Conservation (phyloP, 2,329 filamentous ascomycete genomes). For the Ascochyta koolunga region DNA sequence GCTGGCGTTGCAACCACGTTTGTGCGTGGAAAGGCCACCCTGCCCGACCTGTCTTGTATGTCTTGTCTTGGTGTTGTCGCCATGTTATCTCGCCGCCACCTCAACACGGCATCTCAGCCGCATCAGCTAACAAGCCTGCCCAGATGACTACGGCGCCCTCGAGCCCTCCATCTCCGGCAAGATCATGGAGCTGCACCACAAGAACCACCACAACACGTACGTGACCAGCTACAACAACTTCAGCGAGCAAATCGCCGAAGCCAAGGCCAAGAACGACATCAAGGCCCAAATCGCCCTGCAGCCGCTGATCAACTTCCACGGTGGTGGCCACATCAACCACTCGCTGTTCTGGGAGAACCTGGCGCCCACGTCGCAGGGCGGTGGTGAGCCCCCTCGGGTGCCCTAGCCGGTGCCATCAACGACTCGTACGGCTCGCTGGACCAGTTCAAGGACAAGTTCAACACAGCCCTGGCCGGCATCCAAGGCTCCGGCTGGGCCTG, state of each 20-base stretch:
- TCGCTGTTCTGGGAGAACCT: slow-evolving; percentile 74
- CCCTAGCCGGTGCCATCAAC: slow-evolving; percentile 64
- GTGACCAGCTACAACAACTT: slow-evolving; percentile 87
- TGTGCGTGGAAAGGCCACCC: slow-evolving; percentile 84
- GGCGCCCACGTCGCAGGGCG: slow-evolving; percentile 69
- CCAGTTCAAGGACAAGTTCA: slow-evolving; percentile 67
- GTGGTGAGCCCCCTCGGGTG: slow-evolving; percentile 67
- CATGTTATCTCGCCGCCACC: too few relatives aligned
- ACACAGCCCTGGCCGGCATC: slow-evolving; percentile 67
- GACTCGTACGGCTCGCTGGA: slow-evolving; percentile 64
- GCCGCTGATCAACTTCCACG: slow-evolving; percentile 69
- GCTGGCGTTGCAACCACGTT: slow-evolving; percentile 76
- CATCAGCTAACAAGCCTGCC: background rate
- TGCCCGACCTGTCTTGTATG: slow-evolving; percentile 84
- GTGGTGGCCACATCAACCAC: slow-evolving; percentile 71
- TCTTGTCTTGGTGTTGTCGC: too few relatives aligned
- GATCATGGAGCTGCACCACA: slow-evolving; percentile 97
- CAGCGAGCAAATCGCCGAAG: slow-evolving; percentile 70
- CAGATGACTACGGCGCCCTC: slow-evolving; percentile 96
- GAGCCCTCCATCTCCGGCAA: slow-evolving; percentile 82
- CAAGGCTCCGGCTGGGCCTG: slow-evolving; percentile 70
- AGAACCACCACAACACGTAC: slow-evolving; percentile 93
- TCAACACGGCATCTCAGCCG: background rate
- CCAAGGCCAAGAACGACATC: slow-evolving; percentile 60
- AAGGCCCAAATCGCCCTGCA: slow-evolving; percentile 61